Base-by-base conservation (phyloP, 495 filamentous ascomycete species). In the Annulohypoxylon stygium region DNA sequence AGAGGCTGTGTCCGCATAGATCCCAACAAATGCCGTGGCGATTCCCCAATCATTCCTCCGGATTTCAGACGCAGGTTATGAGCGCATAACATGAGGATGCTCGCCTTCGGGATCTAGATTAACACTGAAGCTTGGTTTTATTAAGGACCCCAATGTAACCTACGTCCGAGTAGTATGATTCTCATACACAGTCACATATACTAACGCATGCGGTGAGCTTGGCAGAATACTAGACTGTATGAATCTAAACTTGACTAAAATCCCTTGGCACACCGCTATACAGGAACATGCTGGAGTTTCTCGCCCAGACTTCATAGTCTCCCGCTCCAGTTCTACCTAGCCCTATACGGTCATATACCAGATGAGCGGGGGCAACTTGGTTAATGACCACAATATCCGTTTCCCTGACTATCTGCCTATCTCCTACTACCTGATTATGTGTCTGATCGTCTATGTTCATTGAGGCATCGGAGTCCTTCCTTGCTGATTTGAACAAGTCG, bases 131-230 rank as follows among this genome's bases (percentile, higher is more conserved):
- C 18, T 16, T 4, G 16, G 43, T 47, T n/a, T 47, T 8, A 20
- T 5, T 8, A 12, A 47, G 43, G 43, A 20, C 43, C 43, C 43
- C 43, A 47, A 47, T 47, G 43, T 47, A 47, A 47, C 43, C 43
- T 45, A 45, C 4, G 14, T 45, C 41, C 37, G 30, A 36, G 47
- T 25, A 25, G 23, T 8, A 10, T 57, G 8, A 23, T 55, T 14
- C 16, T 23, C 20, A 23, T 23, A 23, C 65, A 75, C 78, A 33
- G 82, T 83, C 0, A 76, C 82, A 30, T 57, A 78, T 78, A 30
- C 36, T 91, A 79, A 47, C 12, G 4, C 43, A 47, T 18, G n/a
- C 43, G 16, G 43, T 47, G 18, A 47, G 16, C 4, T 47, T 47
- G 16, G 5, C 43, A 20, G n/a, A 4, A 47, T 18, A 7, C 16